These are phyloP conservation scores for Cutaneotrichosporon cutaneum DNA, from an alignment of 1,284 basidiomycete genomes.

Conservation along the genomic window DNA sequence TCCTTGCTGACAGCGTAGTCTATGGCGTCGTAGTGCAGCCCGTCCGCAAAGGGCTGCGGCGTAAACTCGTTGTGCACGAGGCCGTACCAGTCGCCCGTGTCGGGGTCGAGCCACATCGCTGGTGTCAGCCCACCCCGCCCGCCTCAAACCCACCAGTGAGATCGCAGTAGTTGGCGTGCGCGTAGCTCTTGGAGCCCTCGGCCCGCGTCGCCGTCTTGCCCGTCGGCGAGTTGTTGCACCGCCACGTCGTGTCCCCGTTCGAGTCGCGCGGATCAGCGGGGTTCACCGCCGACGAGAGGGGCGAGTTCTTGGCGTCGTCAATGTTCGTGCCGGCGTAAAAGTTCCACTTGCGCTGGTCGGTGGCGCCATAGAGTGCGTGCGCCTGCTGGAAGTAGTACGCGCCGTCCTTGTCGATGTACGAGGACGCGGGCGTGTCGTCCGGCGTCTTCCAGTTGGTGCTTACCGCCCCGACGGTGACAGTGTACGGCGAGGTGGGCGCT, in stretches of 20 bases:
- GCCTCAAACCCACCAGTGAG: constrained; percentile 1
- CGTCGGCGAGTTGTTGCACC: constrained; percentile 19
- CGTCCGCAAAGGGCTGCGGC: constrained; percentile 14
- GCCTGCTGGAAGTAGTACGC: constrained; percentile 14
- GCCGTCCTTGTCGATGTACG: constrained; percentile 20
- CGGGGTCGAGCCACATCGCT: constrained; percentile 21
- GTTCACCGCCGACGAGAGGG: constrained; percentile 6
- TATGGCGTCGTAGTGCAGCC: constrained; percentile 22
- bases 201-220: constrained; percentile 7
- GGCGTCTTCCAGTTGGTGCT: constrained; percentile 9
- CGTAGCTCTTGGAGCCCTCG: constrained; percentile 2
- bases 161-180: constrained; percentile 23
- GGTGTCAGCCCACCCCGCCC: no score
- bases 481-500: not conserved
- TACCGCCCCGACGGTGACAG: not conserved
- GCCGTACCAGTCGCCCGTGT: constrained; percentile 21
- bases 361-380: constrained; percentile 12
- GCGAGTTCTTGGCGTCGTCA: constrained; percentile 4
- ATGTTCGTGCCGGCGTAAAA: constrained; percentile 14
- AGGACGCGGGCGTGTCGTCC: constrained; percentile 18
- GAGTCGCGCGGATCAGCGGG: constrained; percentile 14
- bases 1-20: constrained; percentile 17
- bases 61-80: constrained; percentile 26
- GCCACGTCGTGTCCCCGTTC: constrained; percentile 22
- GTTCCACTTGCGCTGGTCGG: constrained; percentile 9